Base-by-base conservation (phyloP, 2,329 filamentous ascomycete species). In the Clonostachys chloroleuca region DNA sequence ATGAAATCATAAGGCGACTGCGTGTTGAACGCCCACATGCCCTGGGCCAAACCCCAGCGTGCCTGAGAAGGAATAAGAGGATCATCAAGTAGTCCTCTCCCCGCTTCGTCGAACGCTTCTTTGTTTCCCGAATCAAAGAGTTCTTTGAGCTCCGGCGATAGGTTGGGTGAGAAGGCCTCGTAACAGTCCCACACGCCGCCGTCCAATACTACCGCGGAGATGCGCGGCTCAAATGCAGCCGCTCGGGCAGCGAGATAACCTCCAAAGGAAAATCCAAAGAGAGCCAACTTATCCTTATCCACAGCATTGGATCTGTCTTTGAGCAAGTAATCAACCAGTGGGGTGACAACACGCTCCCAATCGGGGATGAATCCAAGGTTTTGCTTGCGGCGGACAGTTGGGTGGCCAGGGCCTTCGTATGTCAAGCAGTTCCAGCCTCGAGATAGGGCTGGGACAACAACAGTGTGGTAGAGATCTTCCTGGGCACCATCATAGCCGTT, bases 321-420 rank as follows among this genome's bases (percentile, higher is more conserved):
- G 36, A 39, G 36, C 14, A 39, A 7, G 17, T 39, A 39, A 54
- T 74, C 69, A 2, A 74, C 55, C 3, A 73, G 55, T 0, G 69
- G 68, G 0, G 60, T 64, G 9, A 69, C 59, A 3, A 67, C 69
- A 9, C 55, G 56, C 53, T 71, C 67, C 70, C 70, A 75, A 5
- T 74, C 62, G 1, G 59, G 56, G 45, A 72, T 73, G 54, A 75
- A 75, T 3, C 70, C 70, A 0, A 72, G 44, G 12, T 62, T 53
- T 36, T 76, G 67, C 1, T 65, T 48, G 1, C 72, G 65, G 9
- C 66, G 62, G 3, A 71, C 64, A 2, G 59, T 65, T 1, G 64
- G 61, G 51, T 75, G 72, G 0, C 72, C 72, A 0, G 72, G 72
- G 0, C 73, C 73, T 45, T 77, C 72, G 45, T 68, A 76, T 1